These are phyloP conservation scores for Coprinopsis marcescibilis DNA, from an alignment of 768 basidiomycete species.

Conservation along the genomic window DNA sequence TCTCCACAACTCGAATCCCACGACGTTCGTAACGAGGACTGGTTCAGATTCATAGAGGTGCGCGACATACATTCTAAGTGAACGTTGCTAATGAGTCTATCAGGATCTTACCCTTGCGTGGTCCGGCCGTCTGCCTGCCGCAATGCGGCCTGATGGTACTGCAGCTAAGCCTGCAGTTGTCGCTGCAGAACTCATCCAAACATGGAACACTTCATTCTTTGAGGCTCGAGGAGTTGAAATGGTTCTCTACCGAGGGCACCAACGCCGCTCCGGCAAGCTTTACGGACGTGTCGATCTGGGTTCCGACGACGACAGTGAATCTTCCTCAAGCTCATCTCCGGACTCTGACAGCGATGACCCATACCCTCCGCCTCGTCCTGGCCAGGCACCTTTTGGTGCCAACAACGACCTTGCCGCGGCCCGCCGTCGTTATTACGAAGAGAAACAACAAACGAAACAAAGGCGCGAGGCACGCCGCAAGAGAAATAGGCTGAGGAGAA, in stretches of 20 bases:
- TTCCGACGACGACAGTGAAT: constrained; percentile 43
- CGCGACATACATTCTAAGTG: constrained; percentile 16
- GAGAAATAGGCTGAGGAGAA: constrained; percentile 48
- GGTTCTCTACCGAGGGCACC: constrained; percentile 73
- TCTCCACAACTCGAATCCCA: constrained; percentile 67
- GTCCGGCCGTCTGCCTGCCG: constrained; percentile 69
- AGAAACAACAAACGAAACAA: constrained; percentile 48
- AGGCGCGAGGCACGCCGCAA: constrained; percentile 56
- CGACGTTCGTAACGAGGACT: constrained; percentile 74
- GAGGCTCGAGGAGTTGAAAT: constrained; percentile 68
- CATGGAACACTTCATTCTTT: constrained; percentile 81
- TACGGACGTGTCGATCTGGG: constrained; percentile 50
- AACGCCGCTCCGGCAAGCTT: constrained; percentile 65
- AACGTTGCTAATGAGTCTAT: not conserved
- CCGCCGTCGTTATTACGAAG: constrained; percentile 47
- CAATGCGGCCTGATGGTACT: constrained; percentile 38
- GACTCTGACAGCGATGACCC: constrained; percentile 11
- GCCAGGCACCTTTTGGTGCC: not conserved
- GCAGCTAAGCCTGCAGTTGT: constrained; percentile 54
- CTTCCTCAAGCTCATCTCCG: constrained; percentile 13
- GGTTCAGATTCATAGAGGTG: constrained; percentile 76
- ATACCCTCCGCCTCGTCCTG: constrained; percentile 3
- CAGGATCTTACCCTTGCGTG: constrained; percentile 74
- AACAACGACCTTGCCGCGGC: constrained; percentile 33
- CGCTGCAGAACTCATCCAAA: constrained; percentile 64